Conservation (phyloP, 345 rosid genomes). For the Punica granatum region DNA sequence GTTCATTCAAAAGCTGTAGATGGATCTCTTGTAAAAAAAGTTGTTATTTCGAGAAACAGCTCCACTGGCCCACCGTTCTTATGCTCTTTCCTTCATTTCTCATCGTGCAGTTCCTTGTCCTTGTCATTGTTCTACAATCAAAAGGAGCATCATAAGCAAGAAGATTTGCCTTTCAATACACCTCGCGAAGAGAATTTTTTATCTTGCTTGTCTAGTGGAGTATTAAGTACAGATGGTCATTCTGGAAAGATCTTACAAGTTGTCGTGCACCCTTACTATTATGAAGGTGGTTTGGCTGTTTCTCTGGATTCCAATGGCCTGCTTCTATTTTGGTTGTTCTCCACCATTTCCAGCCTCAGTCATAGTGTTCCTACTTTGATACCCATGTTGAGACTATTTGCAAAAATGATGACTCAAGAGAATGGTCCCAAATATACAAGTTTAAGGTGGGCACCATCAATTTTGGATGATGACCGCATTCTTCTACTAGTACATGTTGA, state of each 20-base stretch:
- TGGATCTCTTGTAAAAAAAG: conserved; percentile 41
- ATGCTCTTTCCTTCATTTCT: conserved; percentile 54
- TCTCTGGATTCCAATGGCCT: conserved; percentile 77
- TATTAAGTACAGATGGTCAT: conserved; percentile 55
- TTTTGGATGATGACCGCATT: conserved; percentile 43
- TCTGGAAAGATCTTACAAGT: conserved; percentile 57
- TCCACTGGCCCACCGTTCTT: conserved; percentile 49
- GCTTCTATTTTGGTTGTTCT: conserved; percentile 61
- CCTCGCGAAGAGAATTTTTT: conserved; percentile 21
- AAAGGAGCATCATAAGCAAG: conserved; percentile 19
- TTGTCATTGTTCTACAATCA: conserved; percentile 48
- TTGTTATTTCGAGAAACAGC: conserved; percentile 40
- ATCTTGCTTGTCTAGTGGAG: conserved; percentile 25
- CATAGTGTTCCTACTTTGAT: conserved; percentile 34
- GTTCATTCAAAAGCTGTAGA: conserved; percentile 27
- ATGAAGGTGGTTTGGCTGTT: conserved; percentile 47
- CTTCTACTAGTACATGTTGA: conserved; percentile 63
- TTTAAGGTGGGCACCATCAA: conserved; percentile 75
- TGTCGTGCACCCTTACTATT: conserved; percentile 47
- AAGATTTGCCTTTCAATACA: conserved; percentile 27
- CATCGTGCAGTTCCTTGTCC: conserved; percentile 34
- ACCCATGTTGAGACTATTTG: conserved; percentile 56
- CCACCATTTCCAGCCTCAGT: conserved; percentile 29
- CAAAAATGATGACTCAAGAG: conserved; percentile 39
- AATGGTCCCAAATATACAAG: conserved; percentile 47